Evolutionary conservation across 2,329 filamentous ascomycete species (phyloP).

Genomic region (Aspergillus jensenii): DNA sequence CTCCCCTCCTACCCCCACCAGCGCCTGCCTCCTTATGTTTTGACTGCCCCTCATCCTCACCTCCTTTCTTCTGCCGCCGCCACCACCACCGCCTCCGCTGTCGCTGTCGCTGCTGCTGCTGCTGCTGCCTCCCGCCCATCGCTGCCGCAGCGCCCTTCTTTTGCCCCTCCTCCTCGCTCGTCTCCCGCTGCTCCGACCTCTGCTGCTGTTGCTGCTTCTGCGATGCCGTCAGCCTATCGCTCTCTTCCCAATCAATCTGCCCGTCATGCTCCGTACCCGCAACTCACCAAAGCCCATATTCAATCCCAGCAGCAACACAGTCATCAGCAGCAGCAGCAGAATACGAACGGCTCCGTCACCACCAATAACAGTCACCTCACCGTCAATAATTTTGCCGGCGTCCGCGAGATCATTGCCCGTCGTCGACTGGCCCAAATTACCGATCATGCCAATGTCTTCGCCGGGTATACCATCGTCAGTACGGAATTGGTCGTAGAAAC

Average conservation of each 20-base stretch:
- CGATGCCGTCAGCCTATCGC: slow-evolving; percentile 46
- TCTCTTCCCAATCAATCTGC: slow-evolving; percentile 37
- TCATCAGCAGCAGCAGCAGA: slow-evolving; percentile 15
- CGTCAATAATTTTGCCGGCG: slow-evolving; percentile 42
- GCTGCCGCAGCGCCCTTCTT: slow-evolving; percentile 33
- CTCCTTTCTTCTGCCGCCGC: slow-evolving; percentile 17
- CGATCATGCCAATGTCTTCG: slow-evolving; percentile 46
- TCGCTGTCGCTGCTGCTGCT: slow-evolving; percentile 18
- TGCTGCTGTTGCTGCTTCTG: slow-evolving; percentile 35
- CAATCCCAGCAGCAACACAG: slow-evolving; percentile 23
- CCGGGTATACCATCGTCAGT: slow-evolving; percentile 44
- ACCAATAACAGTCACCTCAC: slow-evolving; percentile 27
- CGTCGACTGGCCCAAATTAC: slow-evolving; percentile 44
- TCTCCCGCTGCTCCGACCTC: slow-evolving; percentile 24
- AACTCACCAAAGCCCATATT: slow-evolving; percentile 36
- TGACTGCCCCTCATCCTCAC: slow-evolving; percentile 18
- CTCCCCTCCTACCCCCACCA: slow-evolving; percentile 29
- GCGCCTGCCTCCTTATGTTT: slow-evolving; percentile 23
- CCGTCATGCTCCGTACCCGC: slow-evolving; percentile 40
- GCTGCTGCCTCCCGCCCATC: slow-evolving; percentile 28
- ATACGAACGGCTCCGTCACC: slow-evolving; percentile 13
- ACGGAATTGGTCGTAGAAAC: slow-evolving; percentile 46
- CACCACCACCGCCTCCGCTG: slow-evolving; percentile 15
- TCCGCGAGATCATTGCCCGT: slow-evolving; percentile 42
- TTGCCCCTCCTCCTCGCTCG: slow-evolving; percentile 34